These are phyloP conservation scores for Tagetes erecta DNA, from an alignment of 129 eudicot species.

Conservation along the genomic window DNA sequence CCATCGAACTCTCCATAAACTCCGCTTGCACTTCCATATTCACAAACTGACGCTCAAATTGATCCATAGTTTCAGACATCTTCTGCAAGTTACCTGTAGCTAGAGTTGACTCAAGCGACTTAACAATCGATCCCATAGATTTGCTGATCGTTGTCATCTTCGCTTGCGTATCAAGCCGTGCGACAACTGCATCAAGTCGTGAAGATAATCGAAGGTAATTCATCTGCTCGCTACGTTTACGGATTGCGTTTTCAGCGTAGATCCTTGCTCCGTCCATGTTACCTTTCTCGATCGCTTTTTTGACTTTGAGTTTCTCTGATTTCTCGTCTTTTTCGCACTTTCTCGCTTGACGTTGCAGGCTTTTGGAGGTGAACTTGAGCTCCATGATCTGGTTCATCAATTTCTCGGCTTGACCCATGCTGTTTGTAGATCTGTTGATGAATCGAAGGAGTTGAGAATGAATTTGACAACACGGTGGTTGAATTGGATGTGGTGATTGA, in stretches of 20 bases:
- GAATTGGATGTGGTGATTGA: constrained; percentile 9
- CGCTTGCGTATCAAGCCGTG: constrained; percentile 84
- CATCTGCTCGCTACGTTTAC: constrained; percentile 92
- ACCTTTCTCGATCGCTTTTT: constrained; percentile 86
- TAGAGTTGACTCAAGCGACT: constrained; percentile 72
- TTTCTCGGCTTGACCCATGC: constrained; percentile 91
- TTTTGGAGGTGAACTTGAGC: constrained; percentile 79
- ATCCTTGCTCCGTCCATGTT: constrained; percentile 90
- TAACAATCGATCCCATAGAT: constrained; percentile 74
- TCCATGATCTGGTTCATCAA: constrained; percentile 94
- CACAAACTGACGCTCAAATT: constrained; percentile 82
- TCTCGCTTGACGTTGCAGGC: constrained; percentile 72
- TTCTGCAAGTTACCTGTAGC: constrained; percentile 78
- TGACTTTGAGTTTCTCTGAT: constrained; percentile 76
- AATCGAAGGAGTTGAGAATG: constrained; percentile 2
- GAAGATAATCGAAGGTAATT: constrained; percentile 81
- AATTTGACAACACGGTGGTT: neutral
- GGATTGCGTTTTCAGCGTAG: constrained; percentile 93
- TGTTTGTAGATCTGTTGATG: constrained; percentile 2
- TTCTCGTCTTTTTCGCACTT: constrained; percentile 94
- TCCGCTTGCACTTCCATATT: constrained; percentile 95
- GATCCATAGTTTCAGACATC: constrained; percentile 93
- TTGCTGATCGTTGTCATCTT: constrained; percentile 74
- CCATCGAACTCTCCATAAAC: constrained; percentile 95
- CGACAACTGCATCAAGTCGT: constrained; percentile 86